Evolutionary conservation across 179 eudicot species (phyloP).

Genomic region (Spergularia azorica): DNA sequence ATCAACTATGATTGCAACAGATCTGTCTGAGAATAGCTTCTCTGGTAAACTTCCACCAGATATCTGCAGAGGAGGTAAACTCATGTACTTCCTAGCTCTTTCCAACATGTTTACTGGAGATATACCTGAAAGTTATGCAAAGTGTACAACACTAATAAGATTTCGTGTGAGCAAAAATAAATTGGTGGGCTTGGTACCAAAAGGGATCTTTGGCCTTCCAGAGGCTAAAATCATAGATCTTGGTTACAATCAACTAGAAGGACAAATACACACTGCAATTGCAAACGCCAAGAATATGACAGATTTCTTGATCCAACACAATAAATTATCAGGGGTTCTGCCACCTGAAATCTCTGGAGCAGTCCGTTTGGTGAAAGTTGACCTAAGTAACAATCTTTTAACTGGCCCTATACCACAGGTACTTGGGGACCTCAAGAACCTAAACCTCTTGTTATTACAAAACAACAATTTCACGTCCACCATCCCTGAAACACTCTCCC

Average conservation of each 20-base stretch:
- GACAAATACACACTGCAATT: constrained; percentile 48
- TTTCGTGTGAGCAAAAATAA: constrained; percentile 72
- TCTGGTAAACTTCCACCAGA: constrained; percentile 59
- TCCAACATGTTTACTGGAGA: constrained; percentile 62
- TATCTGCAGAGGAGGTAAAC: constrained; percentile 62
- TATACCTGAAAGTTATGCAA: constrained; percentile 60
- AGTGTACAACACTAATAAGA: constrained; percentile 61
- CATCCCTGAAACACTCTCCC: constrained; percentile 68
- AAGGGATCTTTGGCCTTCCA: constrained; percentile 61
- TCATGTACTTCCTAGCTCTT: constrained; percentile 59
- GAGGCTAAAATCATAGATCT: constrained; percentile 69
- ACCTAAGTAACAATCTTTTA: constrained; percentile 65
- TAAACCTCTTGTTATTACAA: constrained; percentile 57
- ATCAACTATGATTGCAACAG: constrained; percentile 50
- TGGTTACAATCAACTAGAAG: constrained; percentile 52
- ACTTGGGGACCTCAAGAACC: constrained; percentile 56
- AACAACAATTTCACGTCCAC: constrained; percentile 61
- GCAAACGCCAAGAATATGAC: constrained; percentile 70
- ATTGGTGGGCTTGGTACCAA: constrained; percentile 61
- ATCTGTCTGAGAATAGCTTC: constrained; percentile 69
- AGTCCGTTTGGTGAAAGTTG: constrained; percentile 62
- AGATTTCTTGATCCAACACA: constrained; percentile 63
- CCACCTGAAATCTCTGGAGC: constrained; percentile 67
- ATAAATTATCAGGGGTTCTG: constrained; percentile 60
- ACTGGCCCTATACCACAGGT: constrained; percentile 71